phyloP scores from a whole-genome alignment of 805 yeast genomes.

The Sugiyamaella lignohabitans region DNA sequence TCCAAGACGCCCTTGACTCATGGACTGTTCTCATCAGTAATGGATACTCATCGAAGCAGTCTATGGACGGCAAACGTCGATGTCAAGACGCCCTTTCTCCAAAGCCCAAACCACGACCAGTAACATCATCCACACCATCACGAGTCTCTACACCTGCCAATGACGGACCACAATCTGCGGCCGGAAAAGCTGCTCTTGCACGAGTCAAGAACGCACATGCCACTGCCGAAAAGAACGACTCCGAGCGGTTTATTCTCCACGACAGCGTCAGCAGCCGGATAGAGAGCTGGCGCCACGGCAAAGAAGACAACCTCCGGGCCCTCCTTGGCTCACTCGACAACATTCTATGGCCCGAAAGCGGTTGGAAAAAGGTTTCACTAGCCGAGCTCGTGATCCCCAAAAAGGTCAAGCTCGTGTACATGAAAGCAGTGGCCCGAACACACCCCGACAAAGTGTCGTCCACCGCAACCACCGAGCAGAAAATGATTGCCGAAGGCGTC shows the following conservation, averaged over 20 bases:
- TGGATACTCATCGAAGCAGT: constrained; percentile 57
- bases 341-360: constrained; percentile 59
- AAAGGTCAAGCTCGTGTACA: constrained; percentile 76
- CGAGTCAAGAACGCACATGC: constrained; percentile 45
- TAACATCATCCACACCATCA: constrained; percentile 6
- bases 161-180: constrained; percentile 24
- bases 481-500: constrained; percentile 80
- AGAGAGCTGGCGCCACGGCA: constrained; percentile 61
- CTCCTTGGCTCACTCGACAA: constrained; percentile 62
- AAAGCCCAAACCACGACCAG: constrained; percentile 27
- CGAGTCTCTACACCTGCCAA: constrained; percentile 15
- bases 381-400: constrained; percentile 82
- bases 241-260: constrained; percentile 52
- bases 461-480: constrained; percentile 57
- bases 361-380: constrained; percentile 61
- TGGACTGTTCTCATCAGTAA: constrained; percentile 60
- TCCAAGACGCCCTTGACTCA: constrained; percentile 50
- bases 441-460: constrained; percentile 77
- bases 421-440: constrained; percentile 71
- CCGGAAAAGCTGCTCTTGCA: constrained; percentile 42
- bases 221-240: constrained; percentile 44
- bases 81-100: constrained; percentile 53
- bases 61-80: constrained; percentile 77
- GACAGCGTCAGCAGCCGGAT: constrained; percentile 56
- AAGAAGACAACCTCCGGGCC: constrained; percentile 74